Conservation (phyloP, 129 eudicot species). For the Chrysanthemum seticuspe region DNA sequence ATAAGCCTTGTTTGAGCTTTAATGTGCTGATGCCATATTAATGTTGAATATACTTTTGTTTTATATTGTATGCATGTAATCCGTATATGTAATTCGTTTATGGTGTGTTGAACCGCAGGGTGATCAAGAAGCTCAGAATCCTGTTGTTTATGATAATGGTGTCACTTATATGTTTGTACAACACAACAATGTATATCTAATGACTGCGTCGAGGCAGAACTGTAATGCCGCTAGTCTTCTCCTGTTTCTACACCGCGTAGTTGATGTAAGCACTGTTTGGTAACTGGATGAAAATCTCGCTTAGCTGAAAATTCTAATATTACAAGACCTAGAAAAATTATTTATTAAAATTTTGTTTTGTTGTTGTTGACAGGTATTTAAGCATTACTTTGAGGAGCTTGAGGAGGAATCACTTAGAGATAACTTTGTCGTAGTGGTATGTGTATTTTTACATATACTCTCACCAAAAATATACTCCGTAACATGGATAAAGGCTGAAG, state of each 20-base stretch:
- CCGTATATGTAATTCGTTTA: slow-evolving; percentile 16
- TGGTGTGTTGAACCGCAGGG: slow-evolving; percentile 47
- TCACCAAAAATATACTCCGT: background rate
- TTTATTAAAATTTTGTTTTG: background rate
- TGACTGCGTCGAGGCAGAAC: slow-evolving; percentile 93
- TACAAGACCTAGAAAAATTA: slow-evolving; percentile 2
- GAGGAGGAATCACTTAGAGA: slow-evolving; percentile 99
- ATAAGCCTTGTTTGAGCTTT: background rate
- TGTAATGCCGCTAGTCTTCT: slow-evolving; percentile 97
- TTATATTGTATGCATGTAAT: background rate
- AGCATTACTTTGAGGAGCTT: slow-evolving; percentile 91
- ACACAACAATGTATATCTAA: slow-evolving; percentile 92
- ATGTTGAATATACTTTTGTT: background rate
- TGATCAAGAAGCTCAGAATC: slow-evolving; percentile 80
- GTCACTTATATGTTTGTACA: slow-evolving; percentile 96
- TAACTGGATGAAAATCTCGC: slow-evolving; percentile 6
- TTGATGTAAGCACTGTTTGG: slow-evolving; percentile 74
- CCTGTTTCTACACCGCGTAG: slow-evolving; percentile 85
- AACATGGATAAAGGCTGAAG: slow-evolving; percentile 26
- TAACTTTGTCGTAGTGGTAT: slow-evolving; percentile 98
- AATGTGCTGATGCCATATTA: background rate
- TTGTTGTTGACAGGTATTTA: slow-evolving; percentile 70
- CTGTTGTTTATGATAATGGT: slow-evolving; percentile 89
- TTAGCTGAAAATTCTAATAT: background rate
- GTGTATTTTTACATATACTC: slow-evolving; percentile 11